Evolutionary conservation across 2,329 filamentous ascomycete species (phyloP).

Genomic region (Arachnomyces sp.): DNA sequence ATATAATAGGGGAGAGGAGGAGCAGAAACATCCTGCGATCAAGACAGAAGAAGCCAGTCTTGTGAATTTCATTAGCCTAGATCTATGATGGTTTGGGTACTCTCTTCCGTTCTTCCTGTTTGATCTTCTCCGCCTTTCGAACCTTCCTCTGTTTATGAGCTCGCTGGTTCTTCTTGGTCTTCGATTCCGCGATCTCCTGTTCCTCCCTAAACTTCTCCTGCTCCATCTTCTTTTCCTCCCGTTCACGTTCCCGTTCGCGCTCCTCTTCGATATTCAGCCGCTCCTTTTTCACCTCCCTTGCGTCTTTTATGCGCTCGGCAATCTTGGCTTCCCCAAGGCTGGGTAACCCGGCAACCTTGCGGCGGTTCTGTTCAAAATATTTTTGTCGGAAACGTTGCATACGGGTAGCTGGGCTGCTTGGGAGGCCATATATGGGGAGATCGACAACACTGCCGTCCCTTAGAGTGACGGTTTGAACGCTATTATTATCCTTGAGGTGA

Average conservation of each 20-base stretch:
- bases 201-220: background rate
- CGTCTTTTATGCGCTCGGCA: background rate
- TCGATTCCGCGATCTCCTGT: constrained; percentile 1
- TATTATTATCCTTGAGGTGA: constrained; percentile 2
- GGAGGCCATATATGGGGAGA: constrained; percentile 3
- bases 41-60: no score
- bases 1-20: no score
- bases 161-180: constrained; percentile 1
- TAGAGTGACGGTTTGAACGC: background rate
- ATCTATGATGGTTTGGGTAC: constrained; percentile 2
- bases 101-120: constrained; percentile 5
- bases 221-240: background rate
- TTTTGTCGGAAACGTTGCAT: background rate
- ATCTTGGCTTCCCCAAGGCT: background rate
- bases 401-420: background rate
- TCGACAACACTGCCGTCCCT: background rate
- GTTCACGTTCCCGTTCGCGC: background rate
- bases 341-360: background rate
- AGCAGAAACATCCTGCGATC: no score
- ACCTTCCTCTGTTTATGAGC: constrained; percentile 3
- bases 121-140: constrained; percentile 3
- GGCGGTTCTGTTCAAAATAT: background rate
- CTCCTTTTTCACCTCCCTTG: background rate
- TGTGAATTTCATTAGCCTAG: background rate
- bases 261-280: background rate